A percentile compares a stretch with the other conserved stretches of the same genome.
Evolutionary conservation across 441 rosid species (phyloP).

Genomic region (Manihot esculenta): DNA sequence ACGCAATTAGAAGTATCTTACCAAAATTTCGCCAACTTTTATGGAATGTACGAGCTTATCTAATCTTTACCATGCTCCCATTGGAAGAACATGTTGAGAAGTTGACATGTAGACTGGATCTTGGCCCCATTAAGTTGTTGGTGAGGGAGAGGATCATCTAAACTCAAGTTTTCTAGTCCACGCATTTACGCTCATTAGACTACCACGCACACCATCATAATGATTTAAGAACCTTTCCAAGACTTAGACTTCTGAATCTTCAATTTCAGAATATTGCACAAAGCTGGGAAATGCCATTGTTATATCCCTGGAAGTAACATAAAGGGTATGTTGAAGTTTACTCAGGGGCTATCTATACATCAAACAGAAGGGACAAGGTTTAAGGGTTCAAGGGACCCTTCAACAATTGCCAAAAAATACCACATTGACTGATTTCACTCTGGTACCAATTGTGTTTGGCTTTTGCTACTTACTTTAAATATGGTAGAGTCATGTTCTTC

Average conservation of each 20-base stretch:
- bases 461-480: conserved; percentile 38
- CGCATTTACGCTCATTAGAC: not conserved
- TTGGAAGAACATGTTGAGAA: no score
- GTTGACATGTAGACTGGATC: no score
- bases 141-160: not conserved
- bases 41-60: no score
- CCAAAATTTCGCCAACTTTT: no score
- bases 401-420: not conserved
- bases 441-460: not conserved
- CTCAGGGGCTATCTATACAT: not conserved
- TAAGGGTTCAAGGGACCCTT: no score
- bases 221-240: not conserved
- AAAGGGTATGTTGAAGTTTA: not conserved
- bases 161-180: not conserved
- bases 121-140: no score
- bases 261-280: conserved; percentile 47
- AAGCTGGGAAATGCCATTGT: conserved; percentile 79
- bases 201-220: no score
- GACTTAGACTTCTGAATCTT: conserved; percentile 48
- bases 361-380: not conserved
- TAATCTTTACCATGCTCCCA: no score
- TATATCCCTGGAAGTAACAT: conserved; percentile 59
- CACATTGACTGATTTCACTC: no score
- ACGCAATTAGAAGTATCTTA: no score
- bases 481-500: conserved; percentile 79